A percentile compares a stretch with the other conserved stretches of the same genome.
Conservation (phyloP, 2,329 filamentous ascomycete species). For the Xylaria sp. region DNA sequence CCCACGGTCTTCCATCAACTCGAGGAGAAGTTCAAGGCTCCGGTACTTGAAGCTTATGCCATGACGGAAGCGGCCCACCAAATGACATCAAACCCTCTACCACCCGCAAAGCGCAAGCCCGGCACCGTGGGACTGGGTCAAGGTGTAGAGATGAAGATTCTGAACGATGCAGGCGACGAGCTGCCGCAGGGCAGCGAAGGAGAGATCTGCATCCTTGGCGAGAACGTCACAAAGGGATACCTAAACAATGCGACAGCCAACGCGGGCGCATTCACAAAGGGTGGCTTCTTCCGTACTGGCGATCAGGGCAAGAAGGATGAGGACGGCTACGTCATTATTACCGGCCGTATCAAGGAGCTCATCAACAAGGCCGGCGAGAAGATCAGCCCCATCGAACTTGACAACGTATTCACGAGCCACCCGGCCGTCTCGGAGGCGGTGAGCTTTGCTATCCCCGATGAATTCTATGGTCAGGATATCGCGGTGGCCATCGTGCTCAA, state of each 20-base stretch:
- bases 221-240: conserved; percentile 87
- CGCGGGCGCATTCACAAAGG: conserved; percentile 74
- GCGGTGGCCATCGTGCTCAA: conserved; percentile 81
- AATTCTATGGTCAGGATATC: conserved; percentile 85
- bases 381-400: conserved; percentile 87
- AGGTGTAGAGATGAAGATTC: conserved; percentile 82
- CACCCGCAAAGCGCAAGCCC: conserved; percentile 77
- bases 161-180: conserved; percentile 75
- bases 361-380: conserved; percentile 94
- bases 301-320: conserved; percentile 84
- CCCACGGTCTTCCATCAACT: conserved; percentile 84
- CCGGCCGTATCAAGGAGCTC: conserved; percentile 91
- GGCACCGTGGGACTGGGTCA: conserved; percentile 86
- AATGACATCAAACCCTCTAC: conserved; percentile 81
- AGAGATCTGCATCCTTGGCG: conserved; percentile 84
- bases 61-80: conserved; percentile 93
- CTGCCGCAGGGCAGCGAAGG: conserved; percentile 75
- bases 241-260: conserved; percentile 85
- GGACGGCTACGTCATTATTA: conserved; percentile 86
- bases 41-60: conserved; percentile 88
- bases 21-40: conserved; percentile 78
- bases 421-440: conserved; percentile 80
- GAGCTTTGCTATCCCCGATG: conserved; percentile 83
- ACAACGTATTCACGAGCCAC: conserved; percentile 82
- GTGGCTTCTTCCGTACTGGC: conserved; percentile 87